A percentile compares a stretch with the other conserved stretches of the same genome.
Evolutionary conservation across 176 grass and related monocot genomes (phyloP).

Genomic region (Bonia amplexicaulis): DNA sequence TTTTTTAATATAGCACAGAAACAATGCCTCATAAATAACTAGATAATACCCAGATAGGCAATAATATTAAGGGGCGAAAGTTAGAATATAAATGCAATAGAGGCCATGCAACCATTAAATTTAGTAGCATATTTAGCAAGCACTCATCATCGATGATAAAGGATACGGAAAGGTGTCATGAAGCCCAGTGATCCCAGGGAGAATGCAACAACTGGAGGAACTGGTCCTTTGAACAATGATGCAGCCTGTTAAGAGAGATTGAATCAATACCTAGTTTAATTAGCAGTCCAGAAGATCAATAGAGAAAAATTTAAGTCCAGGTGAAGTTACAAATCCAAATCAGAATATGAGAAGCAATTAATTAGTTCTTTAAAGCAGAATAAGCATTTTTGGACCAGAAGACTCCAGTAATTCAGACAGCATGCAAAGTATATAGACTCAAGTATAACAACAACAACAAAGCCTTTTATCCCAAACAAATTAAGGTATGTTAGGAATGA

Average conservation of each 20-base stretch:
- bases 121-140: background rate
- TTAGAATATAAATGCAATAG: background rate
- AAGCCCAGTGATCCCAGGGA: conserved; percentile 91
- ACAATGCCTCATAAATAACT: background rate
- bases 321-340: background rate
- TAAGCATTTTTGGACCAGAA: background rate
- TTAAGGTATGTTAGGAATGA: too few relatives aligned
- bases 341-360: background rate
- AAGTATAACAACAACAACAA: too few relatives aligned
- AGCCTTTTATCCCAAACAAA: too few relatives aligned
- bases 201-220: conserved; percentile 93
- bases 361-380: background rate
- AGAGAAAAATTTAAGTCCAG: background rate
- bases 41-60: background rate
- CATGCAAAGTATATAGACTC: background rate
- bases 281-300: background rate
- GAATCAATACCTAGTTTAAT: conserved; percentile 16
- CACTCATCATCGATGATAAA: background rate
- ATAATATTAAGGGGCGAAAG: background rate
- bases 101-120: background rate
- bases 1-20: background rate
- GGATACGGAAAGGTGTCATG: conserved; percentile 98
- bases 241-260: conserved; percentile 60
- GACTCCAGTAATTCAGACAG: background rate
- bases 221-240: conserved; percentile 96